These are phyloP conservation scores for Colletotrichum sansevieriae DNA, from an alignment of 2,329 filamentous ascomycete species.

Conservation along the genomic window DNA sequence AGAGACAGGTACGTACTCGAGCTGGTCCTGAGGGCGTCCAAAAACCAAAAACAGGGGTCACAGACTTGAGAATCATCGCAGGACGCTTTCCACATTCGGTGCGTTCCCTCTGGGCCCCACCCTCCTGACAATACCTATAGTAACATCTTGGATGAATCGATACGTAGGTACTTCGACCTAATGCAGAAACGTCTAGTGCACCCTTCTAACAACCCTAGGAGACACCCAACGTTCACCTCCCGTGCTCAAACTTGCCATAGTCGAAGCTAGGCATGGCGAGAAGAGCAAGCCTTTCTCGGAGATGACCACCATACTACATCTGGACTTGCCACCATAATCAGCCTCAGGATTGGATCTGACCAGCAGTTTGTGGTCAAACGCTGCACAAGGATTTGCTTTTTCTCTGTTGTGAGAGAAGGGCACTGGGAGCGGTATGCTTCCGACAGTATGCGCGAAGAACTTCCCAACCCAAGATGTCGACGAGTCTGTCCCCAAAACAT, in stretches of 20 bases:
- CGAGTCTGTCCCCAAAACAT: background rate
- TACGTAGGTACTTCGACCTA: background rate
- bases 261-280: too few relatives aligned
- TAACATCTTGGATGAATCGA: background rate
- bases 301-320: too few relatives aligned
- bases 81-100: background rate
- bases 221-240: too few relatives aligned
- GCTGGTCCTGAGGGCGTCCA: too few relatives aligned
- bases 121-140: background rate
- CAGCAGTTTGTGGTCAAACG: background rate
- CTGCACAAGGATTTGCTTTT: background rate
- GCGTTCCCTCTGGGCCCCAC: background rate
- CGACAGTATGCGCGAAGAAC: background rate
- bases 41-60: too few relatives aligned
- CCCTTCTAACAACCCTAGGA: background rate
- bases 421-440: background rate
- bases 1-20: background rate
- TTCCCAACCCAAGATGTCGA: background rate
- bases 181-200: slow-evolving; percentile 17
- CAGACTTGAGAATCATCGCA: too few relatives aligned
- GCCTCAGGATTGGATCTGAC: slow-evolving; percentile 10
- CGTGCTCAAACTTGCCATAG: too few relatives aligned
- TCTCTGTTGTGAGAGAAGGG: background rate
- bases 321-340: slow-evolving; percentile 2
- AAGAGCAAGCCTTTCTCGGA: too few relatives aligned